Percentiles rank a stretch among this genome's conserved stretches.
Evolutionary conservation across 2,329 filamentous ascomycete species (phyloP).

Genomic region (Dryadomyces quercivorus): DNA sequence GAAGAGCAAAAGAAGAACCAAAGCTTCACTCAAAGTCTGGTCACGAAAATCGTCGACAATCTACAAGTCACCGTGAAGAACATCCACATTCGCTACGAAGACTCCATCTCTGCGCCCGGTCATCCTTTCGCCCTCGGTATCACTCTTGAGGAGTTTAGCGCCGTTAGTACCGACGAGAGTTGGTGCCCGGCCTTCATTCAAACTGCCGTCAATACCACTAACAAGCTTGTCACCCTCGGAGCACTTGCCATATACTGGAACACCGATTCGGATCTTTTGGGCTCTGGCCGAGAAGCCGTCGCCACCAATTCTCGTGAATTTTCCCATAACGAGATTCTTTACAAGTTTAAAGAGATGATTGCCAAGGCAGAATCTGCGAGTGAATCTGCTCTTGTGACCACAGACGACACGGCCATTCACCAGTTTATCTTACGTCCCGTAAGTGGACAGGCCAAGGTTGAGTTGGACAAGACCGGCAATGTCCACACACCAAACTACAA

Average conservation of each 20-base stretch:
- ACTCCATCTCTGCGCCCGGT: conserved; percentile 86
- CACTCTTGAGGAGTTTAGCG: conserved; percentile 92
- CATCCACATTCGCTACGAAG: conserved; percentile 95
- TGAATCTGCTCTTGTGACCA: background rate
- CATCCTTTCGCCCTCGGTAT: conserved; percentile 91
- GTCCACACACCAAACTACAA: conserved; percentile 74
- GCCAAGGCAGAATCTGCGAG: conserved; percentile 37
- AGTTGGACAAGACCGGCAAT: conserved; percentile 86
- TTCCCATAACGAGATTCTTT: conserved; percentile 64
- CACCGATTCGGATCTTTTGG: conserved; percentile 76
- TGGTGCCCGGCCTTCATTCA: conserved; percentile 97
- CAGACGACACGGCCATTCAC: conserved; percentile 34
- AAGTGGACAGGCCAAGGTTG: conserved; percentile 85
- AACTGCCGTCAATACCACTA: conserved; percentile 66
- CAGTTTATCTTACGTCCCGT: conserved; percentile 96
- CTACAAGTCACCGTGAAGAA: conserved; percentile 96
- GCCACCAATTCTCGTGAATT: conserved; percentile 46
- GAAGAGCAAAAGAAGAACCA: conserved; percentile 97
- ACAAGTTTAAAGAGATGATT: conserved; percentile 68
- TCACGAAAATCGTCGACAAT: conserved; percentile 97
- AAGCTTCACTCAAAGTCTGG: conserved; percentile 89
- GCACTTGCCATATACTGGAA: conserved; percentile 97
- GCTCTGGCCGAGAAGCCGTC: conserved; percentile 64
- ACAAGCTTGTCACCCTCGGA: conserved; percentile 86
- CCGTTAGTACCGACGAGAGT: conserved; percentile 85